Base-by-base conservation (phyloP, 805 yeast species). In the Barnettozyma californica region DNA sequence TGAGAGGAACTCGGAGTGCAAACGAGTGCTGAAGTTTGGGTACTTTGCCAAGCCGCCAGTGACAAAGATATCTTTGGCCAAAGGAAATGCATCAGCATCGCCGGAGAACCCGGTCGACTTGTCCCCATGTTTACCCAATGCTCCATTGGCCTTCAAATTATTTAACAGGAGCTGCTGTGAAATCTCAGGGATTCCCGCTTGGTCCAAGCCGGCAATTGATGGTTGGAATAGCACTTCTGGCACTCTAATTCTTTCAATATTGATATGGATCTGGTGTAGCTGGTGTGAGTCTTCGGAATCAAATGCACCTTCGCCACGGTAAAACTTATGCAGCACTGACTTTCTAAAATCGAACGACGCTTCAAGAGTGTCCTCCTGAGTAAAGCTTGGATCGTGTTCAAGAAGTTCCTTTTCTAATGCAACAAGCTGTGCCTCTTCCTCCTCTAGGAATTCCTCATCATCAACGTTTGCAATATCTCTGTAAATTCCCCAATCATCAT, bases 171-270 rank as follows among this genome's bases (percentile, higher is more conserved):
- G 73, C 49, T 82, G 85, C 54, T 83, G 84, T 47, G 83, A 74
- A 37, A 90, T 68, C 65, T 94, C 98, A 21, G 78, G 63, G n/a
- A 94, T 74, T 25, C 98, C 98, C 0, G 97, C 96, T 68, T 91
- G 98, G 65, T 94, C 99, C 20, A 90, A 72, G 20, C 99, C 99
- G 0, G 95, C 96, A 53, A 94, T 89, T 9, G 84, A 77, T 7
- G 99, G 99, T 64, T 92, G 94, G 66, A 94, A 90, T 43, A 90
- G 62, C 2, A 91, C 83, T 66, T 94, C 99, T 0, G 98, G 97
- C 2, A 92, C 87, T 49, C 95, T 77, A 26, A 92, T 84, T 50
- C 99, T 76, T 68, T 94, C 99, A 38, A 92, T 75, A 64, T 92
- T 95, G 41, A 94, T 58, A 69, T 91, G 96, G 47, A 95, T 73